Conservation (phyloP, 2,329 filamentous ascomycete genomes). For the Cladosporium sp. region DNA sequence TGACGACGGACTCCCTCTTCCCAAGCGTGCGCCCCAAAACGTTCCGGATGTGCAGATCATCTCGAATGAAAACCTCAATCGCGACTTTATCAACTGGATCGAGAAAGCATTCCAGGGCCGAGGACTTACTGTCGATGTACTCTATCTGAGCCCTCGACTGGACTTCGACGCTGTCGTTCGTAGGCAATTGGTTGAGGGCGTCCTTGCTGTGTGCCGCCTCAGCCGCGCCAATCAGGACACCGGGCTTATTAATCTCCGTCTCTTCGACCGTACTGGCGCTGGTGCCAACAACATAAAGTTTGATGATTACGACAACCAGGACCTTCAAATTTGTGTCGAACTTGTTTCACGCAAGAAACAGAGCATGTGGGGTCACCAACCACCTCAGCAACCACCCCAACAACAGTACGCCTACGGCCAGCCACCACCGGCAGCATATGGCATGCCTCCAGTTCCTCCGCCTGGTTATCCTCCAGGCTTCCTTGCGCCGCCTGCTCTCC, state of each 20-base stretch:
- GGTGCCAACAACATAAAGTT: constrained; percentile 77
- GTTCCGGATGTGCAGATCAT: constrained; percentile 90
- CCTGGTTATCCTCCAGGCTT: constrained; percentile 19
- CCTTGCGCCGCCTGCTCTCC: constrained; percentile 25
- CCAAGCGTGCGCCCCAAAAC: constrained; percentile 70
- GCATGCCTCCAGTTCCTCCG: constrained; percentile 36
- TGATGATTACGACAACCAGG: constrained; percentile 83
- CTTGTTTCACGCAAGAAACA: constrained; percentile 74
- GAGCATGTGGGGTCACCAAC: constrained; percentile 39
- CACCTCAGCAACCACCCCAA: constrained; percentile 37
- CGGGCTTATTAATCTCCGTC: constrained; percentile 76
- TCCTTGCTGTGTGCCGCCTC: constrained; percentile 79
- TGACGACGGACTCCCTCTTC: constrained; percentile 69
- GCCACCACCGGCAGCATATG: constrained; percentile 38
- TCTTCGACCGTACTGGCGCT: constrained; percentile 74
- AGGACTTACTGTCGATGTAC: constrained; percentile 73
- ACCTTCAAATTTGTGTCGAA: constrained; percentile 76
- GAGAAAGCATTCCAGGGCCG: constrained; percentile 73
- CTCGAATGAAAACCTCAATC: constrained; percentile 68
- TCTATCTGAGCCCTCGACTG: constrained; percentile 76
- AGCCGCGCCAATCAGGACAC: constrained; percentile 67
- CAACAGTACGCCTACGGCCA: constrained; percentile 40
- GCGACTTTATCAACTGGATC: constrained; percentile 81
- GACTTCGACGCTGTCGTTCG: constrained; percentile 78
- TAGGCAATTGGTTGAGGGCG: constrained; percentile 83